A percentile compares a stretch with the other conserved stretches of the same genome.
phyloP scores from a whole-genome alignment of 768 basidiomycete species.

The Leccinum olivaceopallidum region DNA sequence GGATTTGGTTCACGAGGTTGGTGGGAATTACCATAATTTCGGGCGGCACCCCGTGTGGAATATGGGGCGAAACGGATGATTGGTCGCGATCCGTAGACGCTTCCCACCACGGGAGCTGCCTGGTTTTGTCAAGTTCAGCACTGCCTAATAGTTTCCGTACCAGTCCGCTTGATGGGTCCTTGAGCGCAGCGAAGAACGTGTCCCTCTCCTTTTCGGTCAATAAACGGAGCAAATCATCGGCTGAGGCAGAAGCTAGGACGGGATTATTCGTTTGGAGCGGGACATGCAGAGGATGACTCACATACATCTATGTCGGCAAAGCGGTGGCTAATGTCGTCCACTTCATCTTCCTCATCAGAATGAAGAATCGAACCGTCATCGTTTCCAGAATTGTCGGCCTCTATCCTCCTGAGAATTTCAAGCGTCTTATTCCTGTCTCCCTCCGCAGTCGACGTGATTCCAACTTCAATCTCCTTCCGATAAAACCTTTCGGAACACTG shows the following conservation, averaged over 20 bases:
- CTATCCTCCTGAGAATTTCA: conserved; percentile 69
- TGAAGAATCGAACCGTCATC: conserved; percentile 33
- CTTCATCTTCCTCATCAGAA: conserved; percentile 41
- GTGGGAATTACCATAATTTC: conserved; percentile 47
- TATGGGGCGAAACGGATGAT: not conserved
- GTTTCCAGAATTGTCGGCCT: conserved; percentile 53
- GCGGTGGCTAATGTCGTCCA: conserved; percentile 47
- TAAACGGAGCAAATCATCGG: conserved; percentile 59
- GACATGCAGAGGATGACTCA: conserved; percentile 30
- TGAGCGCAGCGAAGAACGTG: conserved; percentile 58
- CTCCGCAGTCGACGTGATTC: conserved; percentile 55
- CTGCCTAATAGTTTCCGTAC: conserved; percentile 61
- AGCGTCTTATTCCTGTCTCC: conserved; percentile 68
- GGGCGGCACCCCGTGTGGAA: conserved; percentile 41
- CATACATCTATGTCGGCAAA: conserved; percentile 64
- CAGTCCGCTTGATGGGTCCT: conserved; percentile 61
- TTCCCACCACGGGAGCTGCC: conserved; percentile 76
- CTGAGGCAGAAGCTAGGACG: conserved; percentile 50
- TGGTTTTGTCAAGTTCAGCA: conserved; percentile 51
- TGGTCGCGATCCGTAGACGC: conserved; percentile 13
- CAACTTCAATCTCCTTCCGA: conserved; percentile 66
- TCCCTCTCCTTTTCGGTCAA: conserved; percentile 60
- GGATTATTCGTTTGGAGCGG: not conserved
- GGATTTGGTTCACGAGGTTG: conserved; percentile 41
- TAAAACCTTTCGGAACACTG: conserved; percentile 85